A percentile compares a stretch with the other conserved stretches of the same genome.
phyloP scores from a whole-genome alignment of 2,329 filamentous ascomycete genomes.

The Phialophora macrospora region DNA sequence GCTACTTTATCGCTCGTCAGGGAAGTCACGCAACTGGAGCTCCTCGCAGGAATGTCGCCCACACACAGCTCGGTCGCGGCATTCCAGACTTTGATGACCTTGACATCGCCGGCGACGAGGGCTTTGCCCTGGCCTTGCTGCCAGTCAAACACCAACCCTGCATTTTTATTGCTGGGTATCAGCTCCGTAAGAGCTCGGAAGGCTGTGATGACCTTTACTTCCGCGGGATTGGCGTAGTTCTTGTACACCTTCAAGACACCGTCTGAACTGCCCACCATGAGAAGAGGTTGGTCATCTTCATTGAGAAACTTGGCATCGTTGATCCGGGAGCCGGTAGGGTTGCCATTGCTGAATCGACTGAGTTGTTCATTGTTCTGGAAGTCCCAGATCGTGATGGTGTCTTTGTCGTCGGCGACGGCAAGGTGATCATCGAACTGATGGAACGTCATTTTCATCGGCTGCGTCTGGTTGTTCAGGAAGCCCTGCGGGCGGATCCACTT shows the following conservation, averaged over 20 bases:
- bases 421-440: conserved; percentile 98
- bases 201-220: conserved; percentile 82
- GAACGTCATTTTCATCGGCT: conserved; percentile 91
- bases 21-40: conserved; percentile 92
- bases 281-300: conserved; percentile 91
- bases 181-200: conserved; percentile 94
- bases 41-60: conserved; percentile 85
- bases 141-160: conserved; percentile 97
- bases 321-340: conserved; percentile 86
- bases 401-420: conserved; percentile 88
- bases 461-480: conserved; percentile 85
- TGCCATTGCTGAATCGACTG: conserved; percentile 90
- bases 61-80: conserved; percentile 90
- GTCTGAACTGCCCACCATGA: conserved; percentile 95
- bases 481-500: conserved; percentile 84
- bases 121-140: conserved; percentile 95
- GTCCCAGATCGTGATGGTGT: conserved; percentile 81
- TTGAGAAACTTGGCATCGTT: conserved; percentile 98
- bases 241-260: conserved; percentile 92
- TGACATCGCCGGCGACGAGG: conserved; percentile 93
- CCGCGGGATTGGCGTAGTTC: conserved; percentile 78
- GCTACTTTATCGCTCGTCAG: conserved; percentile 97
- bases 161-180: conserved; percentile 90
- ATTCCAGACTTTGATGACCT: conserved; percentile 95
- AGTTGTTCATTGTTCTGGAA: conserved; percentile 78